Percentiles rank a stretch among this genome's conserved stretches.
Evolutionary conservation across 2,329 filamentous ascomycete genomes (phyloP).

Genomic region (Trichoderma sp.): DNA sequence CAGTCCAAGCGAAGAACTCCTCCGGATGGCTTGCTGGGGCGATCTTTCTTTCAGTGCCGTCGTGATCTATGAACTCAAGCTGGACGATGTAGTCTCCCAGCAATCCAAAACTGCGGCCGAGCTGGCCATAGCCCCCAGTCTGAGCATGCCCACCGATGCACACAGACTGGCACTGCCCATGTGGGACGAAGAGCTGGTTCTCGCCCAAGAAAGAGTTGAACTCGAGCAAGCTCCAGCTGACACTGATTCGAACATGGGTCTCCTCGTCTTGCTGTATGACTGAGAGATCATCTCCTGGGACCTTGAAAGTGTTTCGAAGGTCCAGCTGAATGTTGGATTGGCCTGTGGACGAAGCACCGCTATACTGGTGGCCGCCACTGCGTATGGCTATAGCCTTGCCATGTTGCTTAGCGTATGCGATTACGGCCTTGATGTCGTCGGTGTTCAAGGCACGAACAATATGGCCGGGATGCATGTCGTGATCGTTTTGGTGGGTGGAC

Average conservation of each 20-base stretch:
- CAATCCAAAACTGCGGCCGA: constrained; percentile 54
- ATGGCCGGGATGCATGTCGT: constrained; percentile 48
- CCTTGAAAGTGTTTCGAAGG: constrained; percentile 45
- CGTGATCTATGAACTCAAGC: constrained; percentile 51
- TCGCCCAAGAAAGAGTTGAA: constrained; percentile 48
- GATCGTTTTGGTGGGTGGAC: constrained; percentile 45
- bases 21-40: constrained; percentile 54
- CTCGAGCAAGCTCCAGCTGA: constrained; percentile 47
- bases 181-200: constrained; percentile 48
- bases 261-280: constrained; percentile 41
- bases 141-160: constrained; percentile 52
- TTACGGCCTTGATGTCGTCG: constrained; percentile 45
- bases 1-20: constrained; percentile 61
- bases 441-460: constrained; percentile 49
- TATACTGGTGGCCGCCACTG: constrained; percentile 54
- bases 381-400: constrained; percentile 49
- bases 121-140: constrained; percentile 52
- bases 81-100: constrained; percentile 56
- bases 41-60: constrained; percentile 50
- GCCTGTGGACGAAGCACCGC: constrained; percentile 51
- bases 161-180: constrained; percentile 51
- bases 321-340: constrained; percentile 51
- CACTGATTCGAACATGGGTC: constrained; percentile 44
- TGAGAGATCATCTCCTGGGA: constrained; percentile 36
- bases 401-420: constrained; percentile 47